Evolutionary conservation across 805 yeast genomes (phyloP).

Genomic region (Cyberlindnera misumaiensis): DNA sequence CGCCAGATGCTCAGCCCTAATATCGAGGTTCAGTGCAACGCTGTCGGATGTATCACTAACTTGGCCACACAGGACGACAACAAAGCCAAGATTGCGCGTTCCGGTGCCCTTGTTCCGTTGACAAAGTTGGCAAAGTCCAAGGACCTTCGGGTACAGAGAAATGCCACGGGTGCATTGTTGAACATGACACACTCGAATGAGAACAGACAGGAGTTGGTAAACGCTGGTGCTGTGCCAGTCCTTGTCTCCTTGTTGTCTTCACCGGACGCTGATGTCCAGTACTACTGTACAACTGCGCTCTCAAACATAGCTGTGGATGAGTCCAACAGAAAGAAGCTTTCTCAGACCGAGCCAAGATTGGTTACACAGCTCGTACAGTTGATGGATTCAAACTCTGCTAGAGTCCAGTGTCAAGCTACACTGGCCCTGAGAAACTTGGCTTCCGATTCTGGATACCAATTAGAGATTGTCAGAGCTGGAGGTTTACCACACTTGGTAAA

Average conservation of each 20-base stretch:
- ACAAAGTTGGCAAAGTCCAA: conserved; percentile 91
- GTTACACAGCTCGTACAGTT: conserved; percentile 81
- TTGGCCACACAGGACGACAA: conserved; percentile 97
- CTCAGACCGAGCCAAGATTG: conserved; percentile 88
- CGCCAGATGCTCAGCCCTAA: conserved; percentile 97
- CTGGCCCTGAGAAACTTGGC: conserved; percentile 93
- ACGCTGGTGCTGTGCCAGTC: conserved; percentile 98
- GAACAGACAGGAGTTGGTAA: conserved; percentile 91
- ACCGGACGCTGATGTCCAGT: conserved; percentile 93
- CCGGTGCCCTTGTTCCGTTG: conserved; percentile 92
- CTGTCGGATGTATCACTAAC: conserved; percentile 97
- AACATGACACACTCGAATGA: conserved; percentile 98
- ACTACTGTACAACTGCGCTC: conserved; percentile 95
- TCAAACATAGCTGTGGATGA: conserved; percentile 97
- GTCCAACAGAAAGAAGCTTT: conserved; percentile 75
- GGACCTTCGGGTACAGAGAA: conserved; percentile 94
- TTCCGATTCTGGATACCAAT: conserved; percentile 90
- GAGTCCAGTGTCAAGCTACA: conserved; percentile 98
- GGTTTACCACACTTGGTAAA: conserved; percentile 93
- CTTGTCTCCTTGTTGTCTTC: conserved; percentile 80
- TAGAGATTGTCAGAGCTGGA: conserved; percentile 91
- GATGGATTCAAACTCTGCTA: conserved; percentile 89
- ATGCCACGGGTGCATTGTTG: conserved; percentile 95
- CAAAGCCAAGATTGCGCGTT: conserved; percentile 89
- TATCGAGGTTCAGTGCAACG: conserved; percentile 97